A percentile compares a stretch with the other conserved stretches of the same genome.
phyloP scores from a whole-genome alignment of 495 filamentous ascomycete species.

The Penicillium alfredii region DNA sequence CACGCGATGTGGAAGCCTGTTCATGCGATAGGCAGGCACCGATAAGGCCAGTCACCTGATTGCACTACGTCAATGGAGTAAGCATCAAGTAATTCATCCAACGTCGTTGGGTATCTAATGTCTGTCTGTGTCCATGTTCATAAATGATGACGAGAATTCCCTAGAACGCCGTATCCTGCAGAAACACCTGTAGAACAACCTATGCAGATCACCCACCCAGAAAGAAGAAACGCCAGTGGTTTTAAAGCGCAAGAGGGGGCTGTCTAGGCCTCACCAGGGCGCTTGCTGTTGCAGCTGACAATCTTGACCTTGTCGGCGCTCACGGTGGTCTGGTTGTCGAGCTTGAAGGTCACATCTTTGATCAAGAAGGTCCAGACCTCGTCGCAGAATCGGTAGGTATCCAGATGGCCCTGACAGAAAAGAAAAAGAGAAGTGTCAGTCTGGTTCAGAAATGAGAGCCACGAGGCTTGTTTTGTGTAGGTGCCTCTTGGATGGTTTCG shows the following conservation, averaged over 20 bases:
- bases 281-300: slow-evolving; percentile 89
- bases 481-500: not conserved
- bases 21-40: slow-evolving; percentile 15
- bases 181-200: slow-evolving; percentile 18
- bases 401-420: slow-evolving; percentile 73
- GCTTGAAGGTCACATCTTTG: slow-evolving; percentile 96
- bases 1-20: too few species aligned
- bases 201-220: slow-evolving; percentile 5
- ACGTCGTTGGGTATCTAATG: slow-evolving; percentile 20
- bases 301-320: slow-evolving; percentile 89
- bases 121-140: too few species aligned
- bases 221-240: slow-evolving; percentile 13
- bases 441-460: not conserved
- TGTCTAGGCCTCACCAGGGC: slow-evolving; percentile 58
- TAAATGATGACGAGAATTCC: not conserved
- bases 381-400: slow-evolving; percentile 99
- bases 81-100: too few species aligned
- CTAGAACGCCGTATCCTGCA: not conserved
- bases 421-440: slow-evolving; percentile 12
- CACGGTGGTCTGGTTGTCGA: slow-evolving; percentile 67
- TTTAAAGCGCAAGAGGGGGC: not conserved
- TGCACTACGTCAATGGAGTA: too few species aligned
- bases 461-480: too few species aligned
- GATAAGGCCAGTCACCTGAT: slow-evolving; percentile 26
- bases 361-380: slow-evolving; percentile 99